A percentile compares a stretch with the other conserved stretches of the same genome.
phyloP scores from a whole-genome alignment of 2,329 filamentous ascomycete species.

The Epichloe gansuensis region DNA sequence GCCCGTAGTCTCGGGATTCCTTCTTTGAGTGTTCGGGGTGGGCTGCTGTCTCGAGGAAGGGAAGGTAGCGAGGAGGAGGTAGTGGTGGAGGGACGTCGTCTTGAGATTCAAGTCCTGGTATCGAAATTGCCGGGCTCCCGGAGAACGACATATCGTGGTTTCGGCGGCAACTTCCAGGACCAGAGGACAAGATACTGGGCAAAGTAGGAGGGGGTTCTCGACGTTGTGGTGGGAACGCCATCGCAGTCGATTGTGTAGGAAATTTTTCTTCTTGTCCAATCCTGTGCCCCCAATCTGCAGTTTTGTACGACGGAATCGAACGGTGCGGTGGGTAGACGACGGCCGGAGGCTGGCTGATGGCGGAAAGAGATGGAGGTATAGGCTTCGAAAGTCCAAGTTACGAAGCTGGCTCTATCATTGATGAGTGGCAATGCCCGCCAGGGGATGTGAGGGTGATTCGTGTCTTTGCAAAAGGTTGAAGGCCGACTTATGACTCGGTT shows the following conservation, averaged over 20 bases:
- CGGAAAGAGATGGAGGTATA: conserved; percentile 1
- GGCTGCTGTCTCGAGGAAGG: conserved; percentile 21
- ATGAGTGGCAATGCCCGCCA: background rate
- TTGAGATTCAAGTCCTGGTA: conserved; percentile 24
- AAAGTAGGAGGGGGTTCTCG: conserved; percentile 22
- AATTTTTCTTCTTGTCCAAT: background rate
- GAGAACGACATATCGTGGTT: conserved; percentile 21
- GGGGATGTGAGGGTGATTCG: conserved; percentile 2
- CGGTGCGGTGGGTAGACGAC: background rate
- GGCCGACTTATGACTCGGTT: conserved; percentile 1
- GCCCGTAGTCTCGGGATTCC: conserved; percentile 17
- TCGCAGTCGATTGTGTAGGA: conserved; percentile 7
- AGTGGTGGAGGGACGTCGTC: conserved; percentile 29
- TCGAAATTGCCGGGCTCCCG: conserved; percentile 27
- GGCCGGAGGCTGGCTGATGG: conserved; percentile 3
- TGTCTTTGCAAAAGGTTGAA: background rate
- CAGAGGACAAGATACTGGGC: conserved; percentile 24
- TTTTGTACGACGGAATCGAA: background rate
- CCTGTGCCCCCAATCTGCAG: background rate
- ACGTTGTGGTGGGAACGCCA: conserved; percentile 25
- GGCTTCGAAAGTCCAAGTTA: background rate
- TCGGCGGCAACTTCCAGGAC: conserved; percentile 16
- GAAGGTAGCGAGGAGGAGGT: conserved; percentile 30
- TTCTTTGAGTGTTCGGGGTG: conserved; percentile 17
- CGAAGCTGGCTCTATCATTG: conserved; percentile 1